Base-by-base conservation (phyloP, 2,329 filamentous ascomycete species). In the Colletotrichum zoysiae region DNA sequence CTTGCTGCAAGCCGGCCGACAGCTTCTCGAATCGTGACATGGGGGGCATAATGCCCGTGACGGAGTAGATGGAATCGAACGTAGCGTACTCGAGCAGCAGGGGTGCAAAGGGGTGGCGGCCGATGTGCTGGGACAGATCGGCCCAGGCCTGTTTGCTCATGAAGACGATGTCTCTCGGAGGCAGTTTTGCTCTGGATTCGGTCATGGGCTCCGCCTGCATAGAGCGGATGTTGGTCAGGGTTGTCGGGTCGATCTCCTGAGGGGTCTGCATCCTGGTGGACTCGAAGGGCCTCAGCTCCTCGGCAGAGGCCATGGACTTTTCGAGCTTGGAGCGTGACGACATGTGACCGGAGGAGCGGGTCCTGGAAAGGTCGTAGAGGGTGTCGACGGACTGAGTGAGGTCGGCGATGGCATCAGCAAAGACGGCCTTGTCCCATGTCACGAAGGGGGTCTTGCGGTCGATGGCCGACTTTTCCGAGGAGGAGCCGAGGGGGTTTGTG, bases 371-470 rank as follows among this genome's bases (percentile, higher is more conserved):
- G 77, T 95, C 92, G 79, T 93, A 95, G 1, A 95, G 86, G 0
- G 91, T 94, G 80, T 95, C 93, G 78, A 95, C 94, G 2, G 92
- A 94, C 7, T 89, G 89, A 20, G 92, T 95, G 74, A 95, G 84
- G 76, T 95, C 92, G 74, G 88, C 87, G 50, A 95, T 88, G 18
- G 95, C 84, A 76, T 94, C 92, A 76, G 93, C 90, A 76, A 95
- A 95, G 66, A 91, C 88, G n/a, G 84, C 84, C 79, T 91, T 92
- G 81, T 94, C 90, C 86, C 90, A 93, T 51, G 87, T 85, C 59
- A 91, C 87, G 74, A 90, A 78, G 0, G 87, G 83, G 6, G 82
- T 80, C 78, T 91, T 91, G 63, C 84, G 83, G 75, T 90, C 88
- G 11, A 79, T 79, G 0, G 78, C 74, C 14, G 79, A 73, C 73